phyloP scores from a whole-genome alignment of 768 basidiomycete species.

The Tulasnella sp. region DNA sequence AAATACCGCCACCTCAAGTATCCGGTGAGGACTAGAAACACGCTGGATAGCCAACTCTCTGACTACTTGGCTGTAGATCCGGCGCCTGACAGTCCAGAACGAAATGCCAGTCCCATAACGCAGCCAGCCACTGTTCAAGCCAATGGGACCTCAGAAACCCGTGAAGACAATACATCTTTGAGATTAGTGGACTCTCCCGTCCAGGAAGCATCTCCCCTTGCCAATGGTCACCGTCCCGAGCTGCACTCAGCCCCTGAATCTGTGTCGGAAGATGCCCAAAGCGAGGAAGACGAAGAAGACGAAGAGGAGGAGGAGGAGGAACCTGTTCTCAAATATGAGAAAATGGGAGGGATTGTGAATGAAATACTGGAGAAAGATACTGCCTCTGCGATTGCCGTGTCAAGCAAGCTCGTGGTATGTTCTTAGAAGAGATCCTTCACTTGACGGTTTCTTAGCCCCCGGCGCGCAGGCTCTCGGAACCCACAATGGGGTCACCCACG shows the following conservation, averaged over 20 bases:
- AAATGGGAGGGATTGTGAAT: constrained; percentile 64
- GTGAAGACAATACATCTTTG: not conserved
- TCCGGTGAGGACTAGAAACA: not conserved
- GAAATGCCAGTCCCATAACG: not conserved
- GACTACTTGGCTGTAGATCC: not conserved
- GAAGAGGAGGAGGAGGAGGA: constrained; percentile 83
- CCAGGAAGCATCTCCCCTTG: not conserved
- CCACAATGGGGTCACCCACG: constrained; percentile 86
- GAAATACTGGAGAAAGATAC: constrained; percentile 86
- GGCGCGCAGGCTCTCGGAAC: constrained; percentile 76
- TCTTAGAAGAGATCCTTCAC: constrained; percentile 20
- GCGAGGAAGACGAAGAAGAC: constrained; percentile 52
- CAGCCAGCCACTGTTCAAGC: not conserved
- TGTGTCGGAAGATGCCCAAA: constrained; percentile 37
- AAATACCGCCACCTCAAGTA: not conserved
- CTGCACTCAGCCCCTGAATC: constrained; percentile 13
- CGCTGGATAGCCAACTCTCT: not conserved
- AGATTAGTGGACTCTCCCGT: not conserved
- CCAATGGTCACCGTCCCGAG: constrained; percentile 1
- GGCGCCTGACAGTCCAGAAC: constrained; percentile 1
- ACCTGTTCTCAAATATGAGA: constrained; percentile 86
- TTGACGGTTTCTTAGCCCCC: constrained; percentile 22
- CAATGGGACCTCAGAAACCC: not conserved
- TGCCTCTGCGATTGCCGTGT: constrained; percentile 75
- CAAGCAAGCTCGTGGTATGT: constrained; percentile 67